Percentiles rank a stretch among this genome's conserved stretches.
Conservation (phyloP, 768 basidiomycete species). For the Omphalotus guepiniiformis region DNA sequence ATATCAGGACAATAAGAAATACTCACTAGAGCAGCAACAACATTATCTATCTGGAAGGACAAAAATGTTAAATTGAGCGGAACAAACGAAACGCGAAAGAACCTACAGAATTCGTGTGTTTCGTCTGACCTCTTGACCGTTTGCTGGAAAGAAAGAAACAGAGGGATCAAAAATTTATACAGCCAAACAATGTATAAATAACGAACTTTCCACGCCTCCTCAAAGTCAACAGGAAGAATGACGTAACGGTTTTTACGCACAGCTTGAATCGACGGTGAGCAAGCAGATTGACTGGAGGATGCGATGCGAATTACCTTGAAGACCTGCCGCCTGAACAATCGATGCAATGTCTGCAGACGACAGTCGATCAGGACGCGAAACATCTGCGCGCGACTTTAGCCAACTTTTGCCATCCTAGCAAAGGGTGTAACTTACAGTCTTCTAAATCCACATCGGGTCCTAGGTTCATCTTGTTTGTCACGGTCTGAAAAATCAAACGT, state of each 20-base stretch:
- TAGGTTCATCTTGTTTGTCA: constrained; percentile 96
- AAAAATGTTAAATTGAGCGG: constrained; percentile 4
- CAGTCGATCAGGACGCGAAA: constrained; percentile 92
- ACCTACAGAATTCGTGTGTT: constrained; percentile 93
- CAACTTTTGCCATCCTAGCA: neutral
- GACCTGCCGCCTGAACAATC: constrained; percentile 93
- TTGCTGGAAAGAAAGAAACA: constrained; percentile 58
- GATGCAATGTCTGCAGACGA: constrained; percentile 95
- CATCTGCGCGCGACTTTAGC: constrained; percentile 48
- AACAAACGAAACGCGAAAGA: constrained; percentile 16
- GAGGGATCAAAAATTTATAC: constrained; percentile 28
- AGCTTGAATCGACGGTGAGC: constrained; percentile 41
- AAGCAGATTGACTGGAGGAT: neutral
- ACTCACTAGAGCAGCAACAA: constrained; percentile 30
- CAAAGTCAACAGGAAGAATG: constrained; percentile 94
- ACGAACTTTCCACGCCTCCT: constrained; percentile 98
- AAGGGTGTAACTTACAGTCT: constrained; percentile 68
- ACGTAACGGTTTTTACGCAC: constrained; percentile 98
- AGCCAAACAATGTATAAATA: constrained; percentile 51
- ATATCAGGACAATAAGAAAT: constrained; percentile 1
- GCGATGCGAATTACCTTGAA: constrained; percentile 64
- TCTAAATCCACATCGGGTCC: constrained; percentile 97
- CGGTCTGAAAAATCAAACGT: constrained; percentile 96
- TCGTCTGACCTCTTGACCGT: constrained; percentile 95
- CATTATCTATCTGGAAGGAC: constrained; percentile 30